Evolutionary conservation across 257 asterid genomes (phyloP).

Genomic region (Nicotiana attenuata): DNA sequence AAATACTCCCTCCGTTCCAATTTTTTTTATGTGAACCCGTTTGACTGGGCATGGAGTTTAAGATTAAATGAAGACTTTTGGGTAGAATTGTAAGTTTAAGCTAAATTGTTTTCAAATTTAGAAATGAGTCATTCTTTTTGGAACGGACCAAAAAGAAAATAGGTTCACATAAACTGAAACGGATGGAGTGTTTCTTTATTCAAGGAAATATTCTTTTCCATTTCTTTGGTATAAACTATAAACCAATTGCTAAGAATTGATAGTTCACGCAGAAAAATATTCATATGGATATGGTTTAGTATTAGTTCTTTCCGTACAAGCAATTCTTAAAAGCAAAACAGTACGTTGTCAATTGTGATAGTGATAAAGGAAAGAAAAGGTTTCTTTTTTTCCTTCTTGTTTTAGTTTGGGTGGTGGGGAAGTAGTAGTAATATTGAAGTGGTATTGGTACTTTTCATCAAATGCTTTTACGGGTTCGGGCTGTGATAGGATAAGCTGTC

Average conservation of each 20-base stretch:
- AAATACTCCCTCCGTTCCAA: no score
- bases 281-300: background rate
- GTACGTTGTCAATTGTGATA: background rate
- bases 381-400: background rate
- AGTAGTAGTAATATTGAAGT: background rate
- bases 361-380: slow-evolving; percentile 2
- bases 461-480: background rate
- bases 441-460: background rate
- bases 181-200: background rate
- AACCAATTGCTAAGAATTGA: background rate
- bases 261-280: no score
- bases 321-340: background rate
- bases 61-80: no score
- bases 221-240: background rate
- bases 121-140: no score
- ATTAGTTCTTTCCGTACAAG: background rate
- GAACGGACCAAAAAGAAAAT: no score
- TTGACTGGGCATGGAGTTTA: no score
- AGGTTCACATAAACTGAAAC: no score
- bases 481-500: no score
- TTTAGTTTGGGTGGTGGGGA: background rate
- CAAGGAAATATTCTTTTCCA: background rate
- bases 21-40: no score
- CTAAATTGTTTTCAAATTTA: no score
- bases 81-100: no score